A percentile compares a stretch with the other conserved stretches of the same genome.
Conservation (phyloP, 495 filamentous ascomycete species). For the Jackrogersella multiformis region DNA sequence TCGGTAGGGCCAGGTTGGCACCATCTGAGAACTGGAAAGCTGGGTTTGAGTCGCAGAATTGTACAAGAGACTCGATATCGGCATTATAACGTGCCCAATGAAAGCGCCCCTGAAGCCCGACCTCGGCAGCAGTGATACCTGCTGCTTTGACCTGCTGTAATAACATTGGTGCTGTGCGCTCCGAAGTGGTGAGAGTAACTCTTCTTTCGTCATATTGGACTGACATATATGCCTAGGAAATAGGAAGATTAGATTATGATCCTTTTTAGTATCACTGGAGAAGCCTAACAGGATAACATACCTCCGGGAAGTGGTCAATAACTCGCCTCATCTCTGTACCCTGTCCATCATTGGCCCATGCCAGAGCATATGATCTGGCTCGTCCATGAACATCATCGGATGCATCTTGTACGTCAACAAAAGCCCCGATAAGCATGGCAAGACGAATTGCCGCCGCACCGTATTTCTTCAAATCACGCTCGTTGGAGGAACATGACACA, state of each 20-base stretch:
- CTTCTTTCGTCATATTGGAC: conserved; percentile 53
- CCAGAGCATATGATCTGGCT: neutral
- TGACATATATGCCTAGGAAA: conserved; percentile 57
- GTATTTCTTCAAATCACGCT: neutral
- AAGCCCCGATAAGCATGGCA: neutral
- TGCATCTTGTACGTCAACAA: neutral
- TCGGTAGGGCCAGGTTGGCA: conserved; percentile 41
- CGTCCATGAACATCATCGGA: neutral
- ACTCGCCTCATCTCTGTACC: neutral
- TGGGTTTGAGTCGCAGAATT: conserved; percentile 40
- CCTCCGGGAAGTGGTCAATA: conserved; percentile 33
- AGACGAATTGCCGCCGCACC: neutral
- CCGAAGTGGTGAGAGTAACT: conserved; percentile 45
- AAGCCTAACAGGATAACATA: too few relatives aligned
- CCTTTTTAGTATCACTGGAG: too few relatives aligned
- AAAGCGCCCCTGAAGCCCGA: conserved; percentile 50
- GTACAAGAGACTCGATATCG: conserved; percentile 1
- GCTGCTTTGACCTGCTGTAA: conserved; percentile 42
- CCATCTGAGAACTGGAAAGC: conserved; percentile 50
- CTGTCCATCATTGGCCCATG: neutral
- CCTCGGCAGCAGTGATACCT: conserved; percentile 44
- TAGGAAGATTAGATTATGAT: too few relatives aligned
- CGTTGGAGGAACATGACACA: neutral
- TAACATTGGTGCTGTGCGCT: conserved; percentile 31
- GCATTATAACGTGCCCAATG: too few relatives aligned